Base-by-base conservation (phyloP, 768 basidiomycete species). In the Dendrothele bispora region DNA sequence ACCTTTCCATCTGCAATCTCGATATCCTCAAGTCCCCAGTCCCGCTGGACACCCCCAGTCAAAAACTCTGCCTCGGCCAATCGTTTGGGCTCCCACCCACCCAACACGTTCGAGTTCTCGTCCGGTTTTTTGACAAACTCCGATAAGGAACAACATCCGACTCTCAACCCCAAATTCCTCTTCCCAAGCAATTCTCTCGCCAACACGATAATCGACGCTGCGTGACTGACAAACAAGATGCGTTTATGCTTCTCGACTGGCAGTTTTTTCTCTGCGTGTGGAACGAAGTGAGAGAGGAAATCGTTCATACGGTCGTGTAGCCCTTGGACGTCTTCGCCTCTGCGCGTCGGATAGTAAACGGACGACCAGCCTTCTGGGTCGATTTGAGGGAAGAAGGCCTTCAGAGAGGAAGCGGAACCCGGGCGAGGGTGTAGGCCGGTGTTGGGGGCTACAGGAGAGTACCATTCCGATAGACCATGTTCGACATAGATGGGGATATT, bases 391-490 rank as follows among this genome's bases (percentile, higher is more conserved):
- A 86, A 82, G 67, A 78, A 77, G 1, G 64, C 39, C 12, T 67
- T 66, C n/a, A 92, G 72, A 11, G 70, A 71, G 2, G 67, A 40
- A 17, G 88, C 83, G 5, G 72, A 65, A 11, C 72, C 73, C 1
- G 90, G 88, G 3, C 88, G 83, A 3, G 90, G 90, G 55, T 91
- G 87, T 7, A 91, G 72, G 26, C 88, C 84, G 2, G 86, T 81
- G 25, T 80, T 77, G 0, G 82, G 79, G 3, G 62, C 62, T 27
- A 82, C 86, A 24, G 84, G 86, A 3, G 84, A 86, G 63, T 83
- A 89, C 90, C 90, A 92, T 64, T 91, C 88, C 3, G 80, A 76
- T 7, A 90, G 61, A 82, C 91, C 91, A 55, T 91, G 90, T 56
- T 94, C 91, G 12, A 87, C 78, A 52, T 78, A 86, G 43, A 93